Base-by-base conservation (phyloP, 495 filamentous ascomycete species). In the Alectoria sarmentosa region DNA sequence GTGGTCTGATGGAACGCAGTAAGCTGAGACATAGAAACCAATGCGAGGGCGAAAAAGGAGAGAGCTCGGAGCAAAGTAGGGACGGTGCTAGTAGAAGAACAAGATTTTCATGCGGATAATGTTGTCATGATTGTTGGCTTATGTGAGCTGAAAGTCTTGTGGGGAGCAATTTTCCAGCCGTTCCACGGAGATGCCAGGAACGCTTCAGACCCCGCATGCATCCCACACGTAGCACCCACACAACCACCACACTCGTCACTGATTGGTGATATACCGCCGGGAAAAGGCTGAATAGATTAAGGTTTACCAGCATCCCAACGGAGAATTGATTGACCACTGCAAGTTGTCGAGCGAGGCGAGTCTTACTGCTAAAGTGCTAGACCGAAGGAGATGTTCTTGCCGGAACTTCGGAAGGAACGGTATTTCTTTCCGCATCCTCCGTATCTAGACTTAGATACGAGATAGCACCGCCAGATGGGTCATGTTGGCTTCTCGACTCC, bases 401-500 rank as follows among this genome's bases (percentile, higher is more conserved):
- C n/a, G n/a, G n/a, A n/a, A n/a, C n/a, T n/a, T n/a, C n/a, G n/a
- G n/a, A n/a, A n/a, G n/a, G n/a, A n/a, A n/a, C n/a, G n/a, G 23
- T n/a, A 21, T 26, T 49, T 49, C 41, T 14, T 46, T 42, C 41
- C 59, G 34, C 59, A 26, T 48, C 30, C 59, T 28, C 21, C 26
- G 28, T 46, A 32, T 28, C 48, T 11, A 5, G 4, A n/a, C 26
- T 46, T 23, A 34, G 30, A 34, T 28, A 52, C 23, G 48, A 52
- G 48, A 52, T 28, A 52, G 26, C 48, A 17, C 13, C 23, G 21
- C 41, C 41, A 36, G 46, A 55, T 63, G 39, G 42, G 26, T 58
- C 41, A 54, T 39, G 38, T 64, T 34, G 52, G 9, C 21, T 38
- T 64, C 19, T 64, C 62, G 62, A 58, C 62, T 64, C 62, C 62